phyloP scores from a whole-genome alignment of 441 rosid species.

The Theobroma grandiflorum region DNA sequence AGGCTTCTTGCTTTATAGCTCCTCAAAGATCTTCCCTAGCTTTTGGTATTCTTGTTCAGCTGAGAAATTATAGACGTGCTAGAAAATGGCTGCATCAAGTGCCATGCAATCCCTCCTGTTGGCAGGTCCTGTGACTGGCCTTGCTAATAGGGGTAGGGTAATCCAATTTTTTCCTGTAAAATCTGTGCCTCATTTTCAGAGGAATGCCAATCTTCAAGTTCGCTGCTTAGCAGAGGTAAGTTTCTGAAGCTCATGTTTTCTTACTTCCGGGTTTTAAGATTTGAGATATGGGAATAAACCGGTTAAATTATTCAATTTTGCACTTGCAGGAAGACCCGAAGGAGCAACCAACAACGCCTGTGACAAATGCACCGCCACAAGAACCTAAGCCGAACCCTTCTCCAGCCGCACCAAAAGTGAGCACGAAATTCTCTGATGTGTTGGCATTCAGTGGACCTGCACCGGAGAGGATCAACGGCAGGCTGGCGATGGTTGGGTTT shows the following conservation, averaged over 20 bases:
- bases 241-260: background rate
- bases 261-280: background rate
- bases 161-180: conserved; percentile 27
- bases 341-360: background rate
- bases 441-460: conserved; percentile 89
- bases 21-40: background rate
- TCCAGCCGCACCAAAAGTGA: conserved; percentile 37
- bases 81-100: conserved; percentile 48
- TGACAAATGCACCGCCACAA: conserved; percentile 23
- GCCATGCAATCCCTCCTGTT: conserved; percentile 49
- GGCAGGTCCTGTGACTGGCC: conserved; percentile 32
- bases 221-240: conserved; percentile 61
- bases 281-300: background rate
- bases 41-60: background rate
- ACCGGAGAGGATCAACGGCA: conserved; percentile 89
- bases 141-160: conserved; percentile 25
- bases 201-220: conserved; percentile 36
- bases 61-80: background rate
- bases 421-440: conserved; percentile 65
- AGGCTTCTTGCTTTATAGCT: background rate
- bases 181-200: conserved; percentile 29
- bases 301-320: background rate
- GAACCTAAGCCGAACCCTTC: conserved; percentile 1
- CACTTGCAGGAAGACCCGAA: conserved; percentile 34
- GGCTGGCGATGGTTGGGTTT: conserved; percentile 88